These are phyloP conservation scores for Pleurotus cornucopiae DNA, from an alignment of 768 basidiomycete genomes.

Conservation along the genomic window DNA sequence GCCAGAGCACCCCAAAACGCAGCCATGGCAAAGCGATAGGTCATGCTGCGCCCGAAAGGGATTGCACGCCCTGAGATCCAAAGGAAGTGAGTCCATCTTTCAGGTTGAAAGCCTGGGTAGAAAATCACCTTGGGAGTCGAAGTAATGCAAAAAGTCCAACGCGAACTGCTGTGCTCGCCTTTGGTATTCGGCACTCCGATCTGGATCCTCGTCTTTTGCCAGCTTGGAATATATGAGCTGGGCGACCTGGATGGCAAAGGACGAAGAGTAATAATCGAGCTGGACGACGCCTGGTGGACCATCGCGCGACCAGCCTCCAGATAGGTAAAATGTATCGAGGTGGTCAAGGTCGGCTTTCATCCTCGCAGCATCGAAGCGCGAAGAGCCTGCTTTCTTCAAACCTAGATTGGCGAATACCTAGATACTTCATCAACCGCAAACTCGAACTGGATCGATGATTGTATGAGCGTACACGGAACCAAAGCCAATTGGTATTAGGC, in stretches of 20 bases:
- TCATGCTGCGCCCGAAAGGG: slow-evolving; percentile 72
- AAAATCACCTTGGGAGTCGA: slow-evolving; percentile 58
- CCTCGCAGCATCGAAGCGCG: slow-evolving; percentile 49
- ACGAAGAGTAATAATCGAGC: slow-evolving; percentile 75
- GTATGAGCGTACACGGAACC: slow-evolving; percentile 54
- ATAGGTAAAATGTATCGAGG: slow-evolving; percentile 76
- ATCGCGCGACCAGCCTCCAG: slow-evolving; percentile 73
- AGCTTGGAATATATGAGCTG: slow-evolving; percentile 71
- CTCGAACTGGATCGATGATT: not conserved
- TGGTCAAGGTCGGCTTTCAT: slow-evolving; percentile 75
- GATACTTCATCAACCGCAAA: slow-evolving; percentile 1
- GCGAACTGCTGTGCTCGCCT: slow-evolving; percentile 61
- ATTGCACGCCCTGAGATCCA: slow-evolving; percentile 55
- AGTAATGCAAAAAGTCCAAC: slow-evolving; percentile 70
- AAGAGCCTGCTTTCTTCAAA: slow-evolving; percentile 55
- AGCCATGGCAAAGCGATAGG: slow-evolving; percentile 79
- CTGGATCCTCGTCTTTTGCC: slow-evolving; percentile 56
- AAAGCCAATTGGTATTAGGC: slow-evolving; percentile 83
- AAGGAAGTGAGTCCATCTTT: not conserved
- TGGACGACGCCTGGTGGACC: slow-evolving; percentile 77
- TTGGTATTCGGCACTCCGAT: slow-evolving; percentile 60
- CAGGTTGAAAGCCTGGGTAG: not conserved
- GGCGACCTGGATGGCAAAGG: slow-evolving; percentile 75
- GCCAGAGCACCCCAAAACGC: slow-evolving; percentile 76
- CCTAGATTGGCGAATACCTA: slow-evolving; percentile 77